These are phyloP conservation scores for Cinnamomum chago DNA, from an alignment of 164 flowering plant genomes.

Conservation along the genomic window DNA sequence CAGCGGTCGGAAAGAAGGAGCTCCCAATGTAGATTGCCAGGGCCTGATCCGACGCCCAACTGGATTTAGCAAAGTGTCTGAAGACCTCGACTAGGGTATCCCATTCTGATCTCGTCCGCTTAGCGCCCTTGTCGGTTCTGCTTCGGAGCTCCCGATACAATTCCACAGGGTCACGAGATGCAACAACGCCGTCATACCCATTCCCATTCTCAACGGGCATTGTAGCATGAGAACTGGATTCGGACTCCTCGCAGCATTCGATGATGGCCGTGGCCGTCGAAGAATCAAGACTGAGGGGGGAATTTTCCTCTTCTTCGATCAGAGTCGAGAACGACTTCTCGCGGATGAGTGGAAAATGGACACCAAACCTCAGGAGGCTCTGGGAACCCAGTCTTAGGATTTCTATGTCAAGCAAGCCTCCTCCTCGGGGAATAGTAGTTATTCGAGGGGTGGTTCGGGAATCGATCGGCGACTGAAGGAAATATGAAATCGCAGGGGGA, in stretches of 20 bases:
- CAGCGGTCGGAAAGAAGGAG: slow-evolving; percentile 77
- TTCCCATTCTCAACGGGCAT: not conserved
- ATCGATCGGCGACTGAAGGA: slow-evolving; percentile 8
- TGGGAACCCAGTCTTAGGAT: not conserved
- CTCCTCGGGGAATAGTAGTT: slow-evolving; percentile 5
- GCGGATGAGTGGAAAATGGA: not conserved
- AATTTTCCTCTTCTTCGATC: slow-evolving; percentile 5
- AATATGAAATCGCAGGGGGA: slow-evolving; percentile 3
- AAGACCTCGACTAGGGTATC: slow-evolving; percentile 45
- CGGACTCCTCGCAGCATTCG: not conserved
- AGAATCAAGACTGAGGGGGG: slow-evolving; percentile 3
- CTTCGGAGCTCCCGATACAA: slow-evolving; percentile 46
- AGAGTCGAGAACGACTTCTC: slow-evolving; percentile 24
- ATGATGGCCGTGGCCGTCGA: not conserved
- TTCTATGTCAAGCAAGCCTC: slow-evolving; percentile 5
- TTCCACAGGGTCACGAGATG: slow-evolving; percentile 51
- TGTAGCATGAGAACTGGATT: not conserved
- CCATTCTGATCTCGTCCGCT: slow-evolving; percentile 35
- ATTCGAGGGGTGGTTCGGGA: slow-evolving; percentile 3
- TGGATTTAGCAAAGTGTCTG: slow-evolving; percentile 40
- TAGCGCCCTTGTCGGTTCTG: slow-evolving; percentile 17
- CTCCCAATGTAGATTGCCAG: slow-evolving; percentile 73
- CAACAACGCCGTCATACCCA: slow-evolving; percentile 10
- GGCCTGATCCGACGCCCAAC: slow-evolving; percentile 86
- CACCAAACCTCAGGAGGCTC: not conserved